These are phyloP conservation scores for Penicillium flavigenum DNA, from an alignment of 495 filamentous ascomycete species.

Conservation along the genomic window DNA sequence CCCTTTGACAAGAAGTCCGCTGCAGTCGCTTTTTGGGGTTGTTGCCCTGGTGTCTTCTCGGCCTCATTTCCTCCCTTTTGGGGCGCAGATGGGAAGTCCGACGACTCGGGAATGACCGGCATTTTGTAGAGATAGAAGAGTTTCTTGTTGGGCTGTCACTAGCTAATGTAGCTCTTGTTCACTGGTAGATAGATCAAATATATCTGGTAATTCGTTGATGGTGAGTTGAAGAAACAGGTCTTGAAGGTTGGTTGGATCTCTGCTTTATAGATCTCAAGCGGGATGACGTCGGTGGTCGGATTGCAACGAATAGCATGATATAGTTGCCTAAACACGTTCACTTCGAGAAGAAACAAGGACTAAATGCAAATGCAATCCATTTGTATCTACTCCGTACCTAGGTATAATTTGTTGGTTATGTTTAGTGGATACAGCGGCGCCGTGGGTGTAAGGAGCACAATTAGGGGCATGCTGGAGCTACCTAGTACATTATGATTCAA, in stretches of 20 bases:
- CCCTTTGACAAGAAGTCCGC: conserved; percentile 45
- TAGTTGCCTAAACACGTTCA: neutral
- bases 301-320: conserved; percentile 3
- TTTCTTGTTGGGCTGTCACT: neutral
- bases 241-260: neutral
- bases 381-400: no score
- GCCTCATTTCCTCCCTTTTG: conserved; percentile 27
- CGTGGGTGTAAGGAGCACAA: neutral
- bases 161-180: neutral
- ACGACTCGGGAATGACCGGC: conserved; percentile 40
- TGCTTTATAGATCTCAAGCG: conserved; percentile 18
- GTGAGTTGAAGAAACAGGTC: conserved; percentile 4
- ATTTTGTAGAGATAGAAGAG: conserved; percentile 17
- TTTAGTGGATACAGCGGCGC: neutral
- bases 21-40: conserved; percentile 34
- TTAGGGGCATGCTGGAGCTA: no score
- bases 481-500: no score
- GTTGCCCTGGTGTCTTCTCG: conserved; percentile 23
- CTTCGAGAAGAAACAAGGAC: neutral
- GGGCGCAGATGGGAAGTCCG: conserved; percentile 24
- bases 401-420: neutral
- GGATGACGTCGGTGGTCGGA: conserved; percentile 29
- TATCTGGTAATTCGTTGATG: neutral
- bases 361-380: neutral
- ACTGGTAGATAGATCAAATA: neutral